Percentiles rank a stretch among this genome's conserved stretches.
These are phyloP conservation scores for Pulicaria dysenterica DNA, from an alignment of 129 eudicot species.

Conservation along the genomic window DNA sequence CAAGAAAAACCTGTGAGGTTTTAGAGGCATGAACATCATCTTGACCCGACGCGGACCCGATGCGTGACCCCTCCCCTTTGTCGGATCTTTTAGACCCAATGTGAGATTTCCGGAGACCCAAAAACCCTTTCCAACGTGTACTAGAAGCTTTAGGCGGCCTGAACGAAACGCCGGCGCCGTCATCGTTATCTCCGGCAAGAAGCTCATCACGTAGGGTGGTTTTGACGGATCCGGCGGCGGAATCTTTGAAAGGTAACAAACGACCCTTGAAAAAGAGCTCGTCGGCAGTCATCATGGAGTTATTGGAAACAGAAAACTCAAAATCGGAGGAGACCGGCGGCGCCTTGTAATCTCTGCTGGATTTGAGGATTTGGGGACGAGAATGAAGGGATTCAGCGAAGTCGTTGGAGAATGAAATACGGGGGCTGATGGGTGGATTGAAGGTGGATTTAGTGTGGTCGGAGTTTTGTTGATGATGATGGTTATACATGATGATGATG, in stretches of 20 bases:
- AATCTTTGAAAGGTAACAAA: constrained; percentile 65
- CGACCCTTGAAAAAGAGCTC: constrained; percentile 78
- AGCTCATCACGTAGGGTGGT: constrained; percentile 83
- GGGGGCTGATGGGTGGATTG: constrained; percentile 55
- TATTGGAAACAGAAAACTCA: constrained; percentile 66
- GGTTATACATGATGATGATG: constrained; percentile 29
- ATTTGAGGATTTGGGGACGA: constrained; percentile 31
- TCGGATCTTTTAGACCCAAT: constrained; percentile 68
- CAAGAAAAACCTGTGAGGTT: constrained; percentile 42
- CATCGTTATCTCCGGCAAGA: constrained; percentile 56
- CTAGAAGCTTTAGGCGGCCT: constrained; percentile 66
- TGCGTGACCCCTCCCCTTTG: constrained; percentile 37
- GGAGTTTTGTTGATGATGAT: constrained; percentile 44
- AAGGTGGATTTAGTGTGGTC: constrained; percentile 41
- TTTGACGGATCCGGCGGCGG: constrained; percentile 20
- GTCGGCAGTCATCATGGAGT: constrained; percentile 77
- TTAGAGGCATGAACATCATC: constrained; percentile 28
- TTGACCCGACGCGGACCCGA: constrained; percentile 31
- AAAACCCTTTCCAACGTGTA: constrained; percentile 75
- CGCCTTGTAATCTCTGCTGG: constrained; percentile 31
- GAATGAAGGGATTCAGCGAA: constrained; percentile 55
- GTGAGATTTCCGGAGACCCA: constrained; percentile 73
- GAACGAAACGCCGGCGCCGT: constrained; percentile 26
- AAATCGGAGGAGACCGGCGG: constrained; percentile 76
- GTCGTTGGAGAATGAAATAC: constrained; percentile 89